Evolutionary conservation across 345 rosid genomes (phyloP).

Genomic region (Conringia planisiliqua): DNA sequence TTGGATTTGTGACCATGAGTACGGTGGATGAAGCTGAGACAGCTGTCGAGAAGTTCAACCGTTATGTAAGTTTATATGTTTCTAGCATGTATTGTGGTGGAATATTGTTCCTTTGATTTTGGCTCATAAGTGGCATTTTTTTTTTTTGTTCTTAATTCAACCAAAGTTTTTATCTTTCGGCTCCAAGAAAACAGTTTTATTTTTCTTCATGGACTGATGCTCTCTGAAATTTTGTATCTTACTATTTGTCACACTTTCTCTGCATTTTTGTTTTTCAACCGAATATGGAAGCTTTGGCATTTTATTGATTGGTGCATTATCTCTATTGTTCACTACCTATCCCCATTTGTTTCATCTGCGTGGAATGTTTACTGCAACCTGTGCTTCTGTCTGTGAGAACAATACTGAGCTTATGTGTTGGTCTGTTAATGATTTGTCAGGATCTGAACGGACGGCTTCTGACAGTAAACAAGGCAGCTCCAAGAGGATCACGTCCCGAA

Average conservation of each 20-base stretch:
- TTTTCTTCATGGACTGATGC: not conserved
- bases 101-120: not conserved
- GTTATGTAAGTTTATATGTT: constrained; percentile 56
- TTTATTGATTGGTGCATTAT: not conserved
- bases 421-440: constrained; percentile 35
- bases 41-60: constrained; percentile 64
- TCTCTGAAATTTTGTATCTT: not conserved
- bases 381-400: not conserved
- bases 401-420: not conserved
- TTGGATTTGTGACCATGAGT: constrained; percentile 93
- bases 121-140: not conserved
- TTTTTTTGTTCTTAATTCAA: not conserved
- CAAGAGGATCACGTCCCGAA: constrained; percentile 68
- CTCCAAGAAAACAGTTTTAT: not conserved
- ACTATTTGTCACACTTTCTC: not conserved
- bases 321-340: not conserved
- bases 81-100: not conserved
- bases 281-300: not conserved
- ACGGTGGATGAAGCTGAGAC: constrained; percentile 81
- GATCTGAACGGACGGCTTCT: constrained; percentile 68
- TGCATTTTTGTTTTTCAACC: not conserved
- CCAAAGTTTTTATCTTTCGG: not conserved
- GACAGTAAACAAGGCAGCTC: constrained; percentile 87
- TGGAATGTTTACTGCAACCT: not conserved
- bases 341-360: not conserved